phyloP scores from a whole-genome alignment of 805 yeast species.

The Lachancea waltii region DNA sequence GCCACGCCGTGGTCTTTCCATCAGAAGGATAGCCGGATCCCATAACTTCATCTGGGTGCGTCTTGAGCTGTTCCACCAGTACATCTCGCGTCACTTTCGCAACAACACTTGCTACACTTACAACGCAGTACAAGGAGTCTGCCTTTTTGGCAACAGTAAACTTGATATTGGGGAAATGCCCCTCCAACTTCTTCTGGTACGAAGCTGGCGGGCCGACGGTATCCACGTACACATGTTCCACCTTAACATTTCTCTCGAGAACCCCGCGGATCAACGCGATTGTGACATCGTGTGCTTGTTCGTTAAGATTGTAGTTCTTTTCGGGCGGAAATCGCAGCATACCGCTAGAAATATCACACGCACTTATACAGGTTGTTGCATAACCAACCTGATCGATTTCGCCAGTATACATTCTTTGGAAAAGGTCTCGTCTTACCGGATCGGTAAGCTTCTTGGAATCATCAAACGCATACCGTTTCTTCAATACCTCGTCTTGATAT shows the following conservation, averaged over 20 bases:
- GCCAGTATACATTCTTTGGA: slow-evolving; percentile 51
- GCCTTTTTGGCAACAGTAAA: slow-evolving; percentile 92
- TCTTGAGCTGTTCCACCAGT: slow-evolving; percentile 25
- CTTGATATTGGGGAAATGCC: slow-evolving; percentile 59
- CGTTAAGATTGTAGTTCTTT: slow-evolving; percentile 63
- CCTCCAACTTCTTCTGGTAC: slow-evolving; percentile 69
- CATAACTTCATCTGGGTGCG: slow-evolving; percentile 33
- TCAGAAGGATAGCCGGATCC: slow-evolving; percentile 97
- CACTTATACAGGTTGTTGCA: slow-evolving; percentile 78
- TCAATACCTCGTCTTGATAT: slow-evolving; percentile 39
- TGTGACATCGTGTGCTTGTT: slow-evolving; percentile 95
- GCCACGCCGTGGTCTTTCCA: slow-evolving; percentile 78
- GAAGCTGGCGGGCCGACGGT: slow-evolving; percentile 94
- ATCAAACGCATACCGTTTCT: slow-evolving; percentile 71
- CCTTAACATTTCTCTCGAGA: slow-evolving; percentile 50
- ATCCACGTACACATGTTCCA: slow-evolving; percentile 77
- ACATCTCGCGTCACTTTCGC: slow-evolving; percentile 94
- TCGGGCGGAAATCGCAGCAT: slow-evolving; percentile 65
- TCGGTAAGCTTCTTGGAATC: slow-evolving; percentile 88
- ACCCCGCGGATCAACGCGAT: slow-evolving; percentile 68
- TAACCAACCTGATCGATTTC: slow-evolving; percentile 67
- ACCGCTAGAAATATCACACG: slow-evolving; percentile 79
- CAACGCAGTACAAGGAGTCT: slow-evolving; percentile 86
- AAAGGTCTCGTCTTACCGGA: slow-evolving; percentile 53
- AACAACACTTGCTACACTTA: slow-evolving; percentile 88